Evolutionary conservation across 208 protist species (phyloP), one percentile per base, ranked within the genome.

Genomic region (Acanthamoeba lenticulata): DNA sequence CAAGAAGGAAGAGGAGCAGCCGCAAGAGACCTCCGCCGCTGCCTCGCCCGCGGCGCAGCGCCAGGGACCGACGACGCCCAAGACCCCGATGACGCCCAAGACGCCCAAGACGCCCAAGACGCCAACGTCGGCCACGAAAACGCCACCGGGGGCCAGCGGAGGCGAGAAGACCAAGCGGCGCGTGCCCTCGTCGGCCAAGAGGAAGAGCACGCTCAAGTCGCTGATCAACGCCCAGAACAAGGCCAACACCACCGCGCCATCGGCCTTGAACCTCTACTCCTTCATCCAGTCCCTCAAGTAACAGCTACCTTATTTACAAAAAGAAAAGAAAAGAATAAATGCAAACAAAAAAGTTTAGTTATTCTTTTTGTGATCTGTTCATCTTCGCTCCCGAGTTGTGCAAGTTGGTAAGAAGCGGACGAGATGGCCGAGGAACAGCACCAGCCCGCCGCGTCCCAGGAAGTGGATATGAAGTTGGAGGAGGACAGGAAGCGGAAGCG

Each of bases 401-500:
- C 9, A 17, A 15, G 45, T 15, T 17, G 45, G 9, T 5, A 17
- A 17, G 45, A 52, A 17, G 15, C 17, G 15, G 7, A 2, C 52
- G 17, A 57, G 52, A 57, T 57, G 52, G 52, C 52, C n/a, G n/a
- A n/a, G n/a, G n/a, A 57, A 11, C 52, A 57, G 2, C 52, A 74
- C 9, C 65, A 74, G 65, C 4, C 5, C n/a, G 21, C 11, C 60
- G 60, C 60, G 13, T 34, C 67, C 4, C 19, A 5, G 0, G 67
- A 77, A 34, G 34, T 89, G 5, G 49, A 89, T 2, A 89, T 89
- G 42, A 4, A 34, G 42, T n/a, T 44, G 5, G 79, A 55, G 2
- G 79, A 89, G n/a, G 79, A 52, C 42, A 52, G 42, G 44, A 89
- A 89, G 79, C 3, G 79, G 17, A 89, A 89, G 45, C 38, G 79